Percentiles rank a stretch among this genome's conserved stretches.
Conservation (phyloP, 2,329 filamentous ascomycete genomes). For the Pseudogymnoascus sp. region DNA sequence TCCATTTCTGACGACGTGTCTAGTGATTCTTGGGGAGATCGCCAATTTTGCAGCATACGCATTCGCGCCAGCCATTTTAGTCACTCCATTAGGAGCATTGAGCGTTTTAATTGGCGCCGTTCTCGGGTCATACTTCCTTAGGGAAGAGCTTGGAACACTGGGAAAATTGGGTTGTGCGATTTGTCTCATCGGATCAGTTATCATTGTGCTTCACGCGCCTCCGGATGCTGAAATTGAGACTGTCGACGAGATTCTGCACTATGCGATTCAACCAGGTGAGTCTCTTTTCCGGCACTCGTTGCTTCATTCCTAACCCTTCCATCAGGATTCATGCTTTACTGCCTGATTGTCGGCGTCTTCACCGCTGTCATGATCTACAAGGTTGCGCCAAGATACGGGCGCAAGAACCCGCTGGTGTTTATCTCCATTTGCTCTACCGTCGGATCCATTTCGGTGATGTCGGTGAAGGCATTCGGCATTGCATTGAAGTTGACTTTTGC, state of each 20-base stretch:
- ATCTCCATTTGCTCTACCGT: constrained; percentile 97
- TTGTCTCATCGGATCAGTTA: constrained; percentile 90
- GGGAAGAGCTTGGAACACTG: constrained; percentile 81
- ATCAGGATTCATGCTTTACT: constrained; percentile 84
- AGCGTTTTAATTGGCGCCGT: constrained; percentile 94
- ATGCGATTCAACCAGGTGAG: constrained; percentile 85
- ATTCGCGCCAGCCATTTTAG: constrained; percentile 96
- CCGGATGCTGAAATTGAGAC: constrained; percentile 86
- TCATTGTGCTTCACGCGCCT: constrained; percentile 95
- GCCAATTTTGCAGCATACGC: constrained; percentile 98
- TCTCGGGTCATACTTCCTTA: constrained; percentile 86
- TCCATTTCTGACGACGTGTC: constrained; percentile 23
- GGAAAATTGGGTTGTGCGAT: constrained; percentile 94
- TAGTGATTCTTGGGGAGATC: constrained; percentile 87
- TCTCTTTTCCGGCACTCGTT: constrained; percentile 13
- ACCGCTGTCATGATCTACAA: constrained; percentile 94
- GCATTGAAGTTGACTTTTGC: constrained; percentile 90
- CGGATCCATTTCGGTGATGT: constrained; percentile 97
- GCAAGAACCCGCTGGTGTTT: constrained; percentile 92
- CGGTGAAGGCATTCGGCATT: constrained; percentile 96
- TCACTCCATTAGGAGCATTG: constrained; percentile 88
- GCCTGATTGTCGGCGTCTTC: constrained; percentile 71
- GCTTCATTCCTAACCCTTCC: neutral
- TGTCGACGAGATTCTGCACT: constrained; percentile 84
- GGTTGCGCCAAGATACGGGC: constrained; percentile 81